Conservation (phyloP, 805 yeast genomes). For the Wickerhamomyces bisporus region DNA sequence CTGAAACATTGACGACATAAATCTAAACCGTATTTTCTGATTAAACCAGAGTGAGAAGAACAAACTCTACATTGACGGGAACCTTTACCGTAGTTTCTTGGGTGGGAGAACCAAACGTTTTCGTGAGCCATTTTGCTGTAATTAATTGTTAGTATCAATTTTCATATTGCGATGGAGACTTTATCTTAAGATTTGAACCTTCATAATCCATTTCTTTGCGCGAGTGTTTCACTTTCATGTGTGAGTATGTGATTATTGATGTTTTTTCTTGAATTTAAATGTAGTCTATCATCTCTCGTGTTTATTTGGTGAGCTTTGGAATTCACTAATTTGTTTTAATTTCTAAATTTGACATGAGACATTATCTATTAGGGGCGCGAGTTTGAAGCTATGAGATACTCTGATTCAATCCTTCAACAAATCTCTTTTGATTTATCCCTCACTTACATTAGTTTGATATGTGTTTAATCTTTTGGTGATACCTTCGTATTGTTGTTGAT, state of each 20-base stretch:
- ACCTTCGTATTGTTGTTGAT: neutral
- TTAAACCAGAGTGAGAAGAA: slow-evolving; percentile 97
- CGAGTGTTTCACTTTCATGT: too few relatives aligned
- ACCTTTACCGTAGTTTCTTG: slow-evolving; percentile 99
- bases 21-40: slow-evolving; percentile 99
- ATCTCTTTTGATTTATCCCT: neutral
- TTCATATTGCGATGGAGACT: neutral
- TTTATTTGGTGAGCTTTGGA: too few relatives aligned
- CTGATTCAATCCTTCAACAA: too few relatives aligned
- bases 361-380: too few relatives aligned
- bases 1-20: slow-evolving; percentile 99
- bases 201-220: too few relatives aligned
- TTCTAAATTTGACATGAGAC: too few relatives aligned
- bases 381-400: too few relatives aligned
- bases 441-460: slow-evolving; percentile 23
- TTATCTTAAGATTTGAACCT: too few relatives aligned
- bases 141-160: slow-evolving; percentile 18
- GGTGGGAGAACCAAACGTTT: slow-evolving; percentile 99
- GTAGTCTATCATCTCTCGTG: too few relatives aligned
- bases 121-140: slow-evolving; percentile 95
- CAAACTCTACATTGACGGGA: slow-evolving; percentile 99
- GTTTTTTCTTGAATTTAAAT: too few relatives aligned
- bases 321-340: too few relatives aligned
- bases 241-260: too few relatives aligned
- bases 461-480: slow-evolving; percentile 11